Conservation (phyloP, 1,284 basidiomycete species). For the Schizophyllum commune region DNA sequence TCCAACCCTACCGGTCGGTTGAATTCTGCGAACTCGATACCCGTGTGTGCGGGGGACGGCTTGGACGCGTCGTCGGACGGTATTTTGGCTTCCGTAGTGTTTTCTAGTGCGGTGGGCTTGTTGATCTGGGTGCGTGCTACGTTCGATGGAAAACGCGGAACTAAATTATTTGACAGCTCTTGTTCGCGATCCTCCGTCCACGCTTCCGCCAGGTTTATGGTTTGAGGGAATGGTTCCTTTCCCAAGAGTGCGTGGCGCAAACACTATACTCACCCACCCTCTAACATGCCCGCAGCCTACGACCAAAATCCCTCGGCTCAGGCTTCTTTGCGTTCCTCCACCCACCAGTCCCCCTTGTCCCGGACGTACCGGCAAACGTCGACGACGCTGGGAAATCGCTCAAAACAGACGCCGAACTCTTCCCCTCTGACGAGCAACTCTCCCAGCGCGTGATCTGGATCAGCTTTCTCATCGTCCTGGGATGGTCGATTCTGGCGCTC, state of each 20-base stretch:
- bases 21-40: constrained; percentile 18
- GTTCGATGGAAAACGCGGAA: constrained; percentile 5
- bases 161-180: constrained; percentile 31
- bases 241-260: constrained; percentile 47
- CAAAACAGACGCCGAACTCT: constrained; percentile 42
- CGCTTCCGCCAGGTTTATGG: constrained; percentile 64
- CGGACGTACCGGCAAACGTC: constrained; percentile 45
- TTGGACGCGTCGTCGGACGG: constrained; percentile 60
- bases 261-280: not conserved
- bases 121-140: constrained; percentile 53
- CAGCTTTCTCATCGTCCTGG: constrained; percentile 51
- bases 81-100: constrained; percentile 46
- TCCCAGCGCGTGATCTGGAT: constrained; percentile 61
- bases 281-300: constrained; percentile 16
- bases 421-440: constrained; percentile 68
- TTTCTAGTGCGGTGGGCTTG: constrained; percentile 50
- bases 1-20: constrained; percentile 19
- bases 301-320: constrained; percentile 52
- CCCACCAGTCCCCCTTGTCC: constrained; percentile 60
- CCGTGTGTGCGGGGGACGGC: constrained; percentile 57
- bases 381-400: constrained; percentile 45
- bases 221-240: constrained; percentile 67
- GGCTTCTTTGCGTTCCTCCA: constrained; percentile 60
- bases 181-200: constrained; percentile 61
- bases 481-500: constrained; percentile 61